A percentile compares a stretch with the other conserved stretches of the same genome.
phyloP scores from a whole-genome alignment of 1,284 basidiomycete genomes.

The Afroboletus lepidellus region DNA sequence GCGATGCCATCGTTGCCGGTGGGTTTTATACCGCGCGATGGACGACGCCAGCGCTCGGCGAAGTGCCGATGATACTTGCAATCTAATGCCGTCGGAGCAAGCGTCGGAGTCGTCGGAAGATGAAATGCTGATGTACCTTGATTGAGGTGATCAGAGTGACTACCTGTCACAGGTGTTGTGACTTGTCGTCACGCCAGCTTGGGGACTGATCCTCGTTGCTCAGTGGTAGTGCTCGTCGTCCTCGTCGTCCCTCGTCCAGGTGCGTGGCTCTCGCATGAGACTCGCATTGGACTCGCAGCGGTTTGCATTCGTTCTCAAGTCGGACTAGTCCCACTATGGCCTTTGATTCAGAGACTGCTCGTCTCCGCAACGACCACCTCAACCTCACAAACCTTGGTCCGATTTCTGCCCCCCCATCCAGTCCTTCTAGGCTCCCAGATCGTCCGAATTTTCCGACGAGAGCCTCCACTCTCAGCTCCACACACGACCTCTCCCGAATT shows the following conservation, averaged over 20 bases:
- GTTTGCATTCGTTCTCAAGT: conserved; percentile 7
- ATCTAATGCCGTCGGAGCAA: conserved; percentile 27
- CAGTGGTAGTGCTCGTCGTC: neutral
- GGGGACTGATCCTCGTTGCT: conserved; percentile 23
- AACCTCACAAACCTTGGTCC: conserved; percentile 18
- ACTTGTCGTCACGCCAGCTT: conserved; percentile 22
- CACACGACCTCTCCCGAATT: conserved; percentile 53
- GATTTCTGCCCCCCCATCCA: conserved; percentile 36
- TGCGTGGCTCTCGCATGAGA: conserved; percentile 15
- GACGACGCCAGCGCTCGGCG: conserved; percentile 26
- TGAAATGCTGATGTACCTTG: conserved; percentile 6
- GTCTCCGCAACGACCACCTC: conserved; percentile 30
- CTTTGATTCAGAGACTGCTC: conserved; percentile 31
- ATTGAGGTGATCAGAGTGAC: conserved; percentile 17
- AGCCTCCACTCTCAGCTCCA: conserved; percentile 55
- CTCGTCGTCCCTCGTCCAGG: conserved; percentile 3
- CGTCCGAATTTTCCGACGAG: conserved; percentile 54
- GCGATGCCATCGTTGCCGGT: conserved; percentile 2
- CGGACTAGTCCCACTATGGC: conserved; percentile 21
- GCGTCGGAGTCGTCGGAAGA: conserved; percentile 23
- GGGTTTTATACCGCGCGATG: conserved; percentile 9
- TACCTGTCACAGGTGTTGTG: conserved; percentile 8
- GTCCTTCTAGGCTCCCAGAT: conserved; percentile 43
- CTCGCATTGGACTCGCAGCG: conserved; percentile 1
- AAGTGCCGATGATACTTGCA: conserved; percentile 14